phyloP scores from a whole-genome alignment of 2,329 filamentous ascomycete species.

The Xylariaceae sp. region DNA sequence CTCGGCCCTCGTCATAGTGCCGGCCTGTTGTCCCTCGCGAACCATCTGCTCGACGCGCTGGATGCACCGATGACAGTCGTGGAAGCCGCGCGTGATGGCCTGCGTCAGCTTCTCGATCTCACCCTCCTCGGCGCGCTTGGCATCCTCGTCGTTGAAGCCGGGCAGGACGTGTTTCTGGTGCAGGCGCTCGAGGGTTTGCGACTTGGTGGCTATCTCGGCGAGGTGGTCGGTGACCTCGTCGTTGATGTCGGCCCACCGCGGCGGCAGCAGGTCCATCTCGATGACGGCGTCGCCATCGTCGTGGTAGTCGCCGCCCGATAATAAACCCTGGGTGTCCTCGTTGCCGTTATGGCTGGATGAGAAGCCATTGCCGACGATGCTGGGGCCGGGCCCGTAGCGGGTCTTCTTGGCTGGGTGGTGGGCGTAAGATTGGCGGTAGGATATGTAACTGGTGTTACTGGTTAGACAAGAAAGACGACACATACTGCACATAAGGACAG shows the following conservation, averaged over 20 bases:
- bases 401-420: slow-evolving; percentile 88
- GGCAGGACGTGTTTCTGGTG: slow-evolving; percentile 97
- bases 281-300: slow-evolving; percentile 94
- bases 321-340: slow-evolving; percentile 69
- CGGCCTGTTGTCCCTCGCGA: slow-evolving; percentile 69
- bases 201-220: slow-evolving; percentile 74
- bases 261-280: slow-evolving; percentile 95
- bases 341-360: slow-evolving; percentile 41
- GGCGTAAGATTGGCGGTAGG: slow-evolving; percentile 96
- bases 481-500: too few species aligned
- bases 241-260: slow-evolving; percentile 91
- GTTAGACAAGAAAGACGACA: too few species aligned
- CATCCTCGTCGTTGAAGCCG: slow-evolving; percentile 91
- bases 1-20: slow-evolving; percentile 73
- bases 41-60: slow-evolving; percentile 86
- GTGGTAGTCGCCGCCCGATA: slow-evolving; percentile 71
- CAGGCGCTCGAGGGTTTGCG: slow-evolving; percentile 80
- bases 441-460: slow-evolving; percentile 79
- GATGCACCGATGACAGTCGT: slow-evolving; percentile 84
- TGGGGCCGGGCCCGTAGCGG: slow-evolving; percentile 55
- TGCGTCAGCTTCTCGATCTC: slow-evolving; percentile 90
- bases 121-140: slow-evolving; percentile 79
- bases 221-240: slow-evolving; percentile 88
- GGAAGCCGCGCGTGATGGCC: slow-evolving; percentile 83
- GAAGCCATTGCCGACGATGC: slow-evolving; percentile 58